Percentiles rank a stretch among this genome's conserved stretches.
Conservation (phyloP, 192 early-diverging fungal genomes). For the Entophlyctis luteolus region DNA sequence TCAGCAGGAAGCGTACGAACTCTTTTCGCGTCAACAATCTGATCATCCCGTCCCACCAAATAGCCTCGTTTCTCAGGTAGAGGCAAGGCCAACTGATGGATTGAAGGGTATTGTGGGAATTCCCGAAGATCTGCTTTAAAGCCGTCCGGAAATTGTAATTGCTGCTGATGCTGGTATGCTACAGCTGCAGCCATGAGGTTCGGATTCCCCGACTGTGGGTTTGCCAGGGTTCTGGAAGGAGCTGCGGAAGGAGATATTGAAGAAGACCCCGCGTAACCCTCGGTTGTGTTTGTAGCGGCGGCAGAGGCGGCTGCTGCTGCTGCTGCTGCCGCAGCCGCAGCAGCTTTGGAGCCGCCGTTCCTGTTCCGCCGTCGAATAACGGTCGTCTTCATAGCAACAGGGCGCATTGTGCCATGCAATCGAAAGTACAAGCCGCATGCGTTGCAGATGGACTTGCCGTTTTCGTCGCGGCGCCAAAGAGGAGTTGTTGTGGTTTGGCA, state of each 20-base stretch:
- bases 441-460: conserved; percentile 85
- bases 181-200: no score
- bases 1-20: no score
- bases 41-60: no score
- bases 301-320: background rate
- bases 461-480: conserved; percentile 85
- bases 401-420: conserved; percentile 74
- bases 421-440: conserved; percentile 89
- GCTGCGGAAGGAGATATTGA: background rate
- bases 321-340: no score
- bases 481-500: conserved; percentile 82
- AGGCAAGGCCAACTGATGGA: no score
- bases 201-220: background rate
- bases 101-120: no score
- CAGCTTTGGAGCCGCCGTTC: background rate
- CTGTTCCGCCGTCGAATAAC: background rate
- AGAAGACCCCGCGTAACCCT: background rate
- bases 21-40: no score
- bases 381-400: conserved; percentile 41
- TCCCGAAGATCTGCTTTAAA: no score
- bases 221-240: background rate
- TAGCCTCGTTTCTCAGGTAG: no score
- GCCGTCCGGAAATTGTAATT: no score
- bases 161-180: no score
- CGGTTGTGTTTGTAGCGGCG: background rate